A percentile compares a stretch with the other conserved stretches of the same genome.
These are phyloP conservation scores for Trichoderma reesei DNA, from an alignment of 495 filamentous ascomycete genomes.

Conservation along the genomic window DNA sequence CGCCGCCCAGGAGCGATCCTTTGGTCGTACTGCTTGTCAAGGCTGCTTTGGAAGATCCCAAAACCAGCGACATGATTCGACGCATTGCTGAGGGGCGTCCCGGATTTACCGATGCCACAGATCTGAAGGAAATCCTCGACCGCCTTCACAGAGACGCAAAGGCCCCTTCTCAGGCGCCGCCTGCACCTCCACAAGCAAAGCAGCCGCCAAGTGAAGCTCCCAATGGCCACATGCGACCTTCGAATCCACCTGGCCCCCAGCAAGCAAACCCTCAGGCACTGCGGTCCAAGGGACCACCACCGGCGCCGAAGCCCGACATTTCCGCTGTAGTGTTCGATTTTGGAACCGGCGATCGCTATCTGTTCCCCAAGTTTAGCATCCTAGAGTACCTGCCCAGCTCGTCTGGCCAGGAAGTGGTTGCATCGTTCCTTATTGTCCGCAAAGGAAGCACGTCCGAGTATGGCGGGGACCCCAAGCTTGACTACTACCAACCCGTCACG, in stretches of 20 bases:
- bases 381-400: constrained; percentile 52
- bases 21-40: constrained; percentile 36
- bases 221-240: constrained; percentile 21
- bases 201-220: constrained; percentile 16
- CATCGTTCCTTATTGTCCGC: constrained; percentile 58
- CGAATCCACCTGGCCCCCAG: constrained; percentile 18
- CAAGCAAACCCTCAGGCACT: constrained; percentile 30
- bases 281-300: constrained; percentile 44
- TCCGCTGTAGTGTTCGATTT: constrained; percentile 80
- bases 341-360: constrained; percentile 73
- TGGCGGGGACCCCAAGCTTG: constrained; percentile 42
- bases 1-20: constrained; percentile 32
- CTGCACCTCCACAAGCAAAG: constrained; percentile 11
- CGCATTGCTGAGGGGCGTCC: constrained; percentile 33
- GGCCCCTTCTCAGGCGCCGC: constrained; percentile 16
- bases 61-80: constrained; percentile 28
- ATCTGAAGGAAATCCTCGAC: constrained; percentile 34
- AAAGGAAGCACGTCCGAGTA: constrained; percentile 47
- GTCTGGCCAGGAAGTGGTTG: constrained; percentile 39
- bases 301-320: constrained; percentile 49
- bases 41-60: constrained; percentile 29
- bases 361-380: constrained; percentile 81
- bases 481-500: constrained; percentile 88
- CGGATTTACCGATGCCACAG: constrained; percentile 32
- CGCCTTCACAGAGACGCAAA: constrained; percentile 21